These are phyloP conservation scores for Tulasnella sp. DNA, from an alignment of 768 basidiomycete species.

Conservation along the genomic window DNA sequence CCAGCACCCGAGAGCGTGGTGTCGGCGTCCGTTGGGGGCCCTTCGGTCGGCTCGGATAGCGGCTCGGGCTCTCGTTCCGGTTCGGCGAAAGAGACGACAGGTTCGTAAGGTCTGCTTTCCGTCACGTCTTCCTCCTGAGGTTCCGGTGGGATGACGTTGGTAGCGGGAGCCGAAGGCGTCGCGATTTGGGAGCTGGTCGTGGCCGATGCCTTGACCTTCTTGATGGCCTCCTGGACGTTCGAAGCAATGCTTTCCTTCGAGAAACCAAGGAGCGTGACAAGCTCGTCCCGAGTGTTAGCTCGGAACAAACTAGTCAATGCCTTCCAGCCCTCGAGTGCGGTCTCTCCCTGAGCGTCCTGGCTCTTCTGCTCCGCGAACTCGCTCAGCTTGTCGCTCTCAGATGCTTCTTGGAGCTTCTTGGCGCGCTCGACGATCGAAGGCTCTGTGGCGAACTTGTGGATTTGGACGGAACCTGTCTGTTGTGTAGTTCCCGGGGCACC, in stretches of 20 bases:
- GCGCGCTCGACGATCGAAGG: slow-evolving; percentile 62
- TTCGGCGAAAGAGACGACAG: slow-evolving; percentile 77
- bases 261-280: slow-evolving; percentile 83
- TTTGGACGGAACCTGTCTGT: slow-evolving; percentile 71
- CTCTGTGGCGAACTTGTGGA: slow-evolving; percentile 71
- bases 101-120: slow-evolving; percentile 42
- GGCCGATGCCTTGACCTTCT: slow-evolving; percentile 47
- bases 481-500: slow-evolving; percentile 57
- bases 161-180: background rate
- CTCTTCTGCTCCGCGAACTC: slow-evolving; percentile 56
- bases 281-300: slow-evolving; percentile 78
- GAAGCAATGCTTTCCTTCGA: slow-evolving; percentile 74
- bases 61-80: slow-evolving; percentile 42
- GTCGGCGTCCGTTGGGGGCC: slow-evolving; percentile 32
- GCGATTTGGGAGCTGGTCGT: slow-evolving; percentile 18
- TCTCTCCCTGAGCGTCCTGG: slow-evolving; percentile 24
- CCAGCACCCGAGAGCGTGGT: slow-evolving; percentile 27
- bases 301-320: slow-evolving; percentile 81
- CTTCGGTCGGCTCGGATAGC: slow-evolving; percentile 20
- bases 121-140: slow-evolving; percentile 27
- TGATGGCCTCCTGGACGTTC: slow-evolving; percentile 72
- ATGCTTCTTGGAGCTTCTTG: slow-evolving; percentile 48
- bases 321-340: slow-evolving; percentile 57
- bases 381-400: slow-evolving; percentile 41
- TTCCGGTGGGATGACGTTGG: slow-evolving; percentile 17